Conservation (phyloP, 2,329 filamentous ascomycete genomes). For the Penicillium thymicola region DNA sequence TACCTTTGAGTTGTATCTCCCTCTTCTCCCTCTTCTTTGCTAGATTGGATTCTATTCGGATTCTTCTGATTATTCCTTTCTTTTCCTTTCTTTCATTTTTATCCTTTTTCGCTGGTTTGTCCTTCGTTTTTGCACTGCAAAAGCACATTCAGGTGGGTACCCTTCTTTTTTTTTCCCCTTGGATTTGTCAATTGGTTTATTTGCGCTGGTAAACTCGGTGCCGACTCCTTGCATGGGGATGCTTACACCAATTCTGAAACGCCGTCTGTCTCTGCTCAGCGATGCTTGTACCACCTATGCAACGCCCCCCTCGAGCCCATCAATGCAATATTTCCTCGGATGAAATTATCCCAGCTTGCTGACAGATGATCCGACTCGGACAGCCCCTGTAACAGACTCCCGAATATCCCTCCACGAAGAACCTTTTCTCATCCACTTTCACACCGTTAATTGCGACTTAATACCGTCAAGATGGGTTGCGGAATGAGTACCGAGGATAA, state of each 20-base stretch:
- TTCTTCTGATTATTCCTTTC: conserved; percentile 14
- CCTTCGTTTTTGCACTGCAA: conserved; percentile 6
- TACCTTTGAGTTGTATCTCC: conserved; percentile 16
- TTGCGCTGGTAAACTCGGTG: not conserved
- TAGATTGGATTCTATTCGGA: conserved; percentile 10
- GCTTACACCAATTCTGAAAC: conserved; percentile 24
- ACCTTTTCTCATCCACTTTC: not conserved
- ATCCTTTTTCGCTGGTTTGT: conserved; percentile 2
- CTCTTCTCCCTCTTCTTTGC: conserved; percentile 16
- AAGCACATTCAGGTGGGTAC: conserved; percentile 10
- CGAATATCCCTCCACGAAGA: not conserved
- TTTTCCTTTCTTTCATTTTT: conserved; percentile 12
- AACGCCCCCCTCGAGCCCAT: conserved; percentile 11
- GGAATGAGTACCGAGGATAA: conserved; percentile 99
- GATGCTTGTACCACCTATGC: conserved; percentile 20
- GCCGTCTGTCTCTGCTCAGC: conserved; percentile 13
- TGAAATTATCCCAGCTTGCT: conserved; percentile 7
- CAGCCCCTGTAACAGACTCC: not conserved
- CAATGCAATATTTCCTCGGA: conserved; percentile 8
- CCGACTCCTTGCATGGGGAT: conserved; percentile 19
- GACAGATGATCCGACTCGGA: not conserved
- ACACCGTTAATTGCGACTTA: conserved; percentile 12
- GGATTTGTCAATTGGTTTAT: conserved; percentile 3
- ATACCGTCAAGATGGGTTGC: conserved; percentile 83
- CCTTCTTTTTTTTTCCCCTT: not conserved